Percentiles rank a stretch among this genome's conserved stretches.
These are phyloP conservation scores for Flueggea neowawraea DNA, from an alignment of 441 rosid species.

Conservation along the genomic window DNA sequence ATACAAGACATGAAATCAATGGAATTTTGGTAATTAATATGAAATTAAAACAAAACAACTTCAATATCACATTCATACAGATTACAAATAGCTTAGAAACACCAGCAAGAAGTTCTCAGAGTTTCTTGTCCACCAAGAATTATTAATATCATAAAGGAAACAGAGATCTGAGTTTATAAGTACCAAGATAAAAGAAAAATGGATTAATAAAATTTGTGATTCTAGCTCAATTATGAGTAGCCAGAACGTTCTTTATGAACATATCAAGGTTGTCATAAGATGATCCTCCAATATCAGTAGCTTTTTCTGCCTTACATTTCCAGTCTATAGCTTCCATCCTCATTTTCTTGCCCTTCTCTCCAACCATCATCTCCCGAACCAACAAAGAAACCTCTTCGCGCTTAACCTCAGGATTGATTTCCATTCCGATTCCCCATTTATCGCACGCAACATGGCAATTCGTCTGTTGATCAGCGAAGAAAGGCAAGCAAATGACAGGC, in stretches of 20 bases:
- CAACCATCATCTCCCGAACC: constrained; percentile 40
- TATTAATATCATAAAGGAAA: too few relatives aligned
- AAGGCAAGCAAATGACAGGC: constrained; percentile 57
- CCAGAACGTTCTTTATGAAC: constrained; percentile 5
- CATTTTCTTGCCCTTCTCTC: constrained; percentile 32
- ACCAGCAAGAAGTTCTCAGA: too few relatives aligned
- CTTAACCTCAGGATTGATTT: constrained; percentile 33
- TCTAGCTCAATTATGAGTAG: too few relatives aligned
- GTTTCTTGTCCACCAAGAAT: too few relatives aligned
- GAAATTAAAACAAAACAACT: too few relatives aligned
- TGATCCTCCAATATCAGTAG: constrained; percentile 18
- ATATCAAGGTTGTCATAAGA: constrained; percentile 16
- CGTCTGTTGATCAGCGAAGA: constrained; percentile 49
- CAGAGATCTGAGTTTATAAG: too few relatives aligned
- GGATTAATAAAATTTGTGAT: too few relatives aligned
- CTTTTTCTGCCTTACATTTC: constrained; percentile 28
- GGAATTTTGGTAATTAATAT: too few relatives aligned
- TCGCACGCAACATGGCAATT: constrained; percentile 37
- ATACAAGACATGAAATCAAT: too few relatives aligned
- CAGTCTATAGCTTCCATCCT: constrained; percentile 30
- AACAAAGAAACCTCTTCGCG: constrained; percentile 33
- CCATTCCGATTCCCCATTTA: constrained; percentile 49
- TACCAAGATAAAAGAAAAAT: too few relatives aligned
- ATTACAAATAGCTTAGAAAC: too few relatives aligned
- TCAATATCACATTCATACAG: too few relatives aligned